These are phyloP conservation scores for Gillenia trifoliata DNA, from an alignment of 306 rosid species.

Conservation along the genomic window DNA sequence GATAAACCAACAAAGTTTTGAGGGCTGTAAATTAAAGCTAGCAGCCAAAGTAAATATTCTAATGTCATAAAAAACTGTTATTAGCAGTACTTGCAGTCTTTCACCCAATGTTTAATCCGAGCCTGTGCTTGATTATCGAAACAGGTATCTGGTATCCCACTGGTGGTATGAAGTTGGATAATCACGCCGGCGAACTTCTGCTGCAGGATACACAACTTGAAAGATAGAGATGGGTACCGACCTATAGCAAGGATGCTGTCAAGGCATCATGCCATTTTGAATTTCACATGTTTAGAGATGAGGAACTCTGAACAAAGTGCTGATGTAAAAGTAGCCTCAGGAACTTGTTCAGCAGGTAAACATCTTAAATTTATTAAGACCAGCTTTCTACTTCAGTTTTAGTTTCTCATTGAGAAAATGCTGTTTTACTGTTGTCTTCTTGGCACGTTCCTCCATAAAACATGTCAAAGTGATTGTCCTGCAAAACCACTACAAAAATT, in stretches of 20 bases:
- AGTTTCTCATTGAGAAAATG: neutral
- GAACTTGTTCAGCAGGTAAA: slow-evolving; percentile 85
- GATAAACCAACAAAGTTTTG: slow-evolving; percentile 73
- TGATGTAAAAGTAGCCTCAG: slow-evolving; percentile 57
- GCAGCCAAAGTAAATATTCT: slow-evolving; percentile 67
- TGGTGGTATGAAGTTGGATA: slow-evolving; percentile 78
- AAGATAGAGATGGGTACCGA: slow-evolving; percentile 77
- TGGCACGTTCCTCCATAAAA: neutral
- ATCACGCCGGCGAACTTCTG: slow-evolving; percentile 80
- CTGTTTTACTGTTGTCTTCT: neutral
- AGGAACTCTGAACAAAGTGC: slow-evolving; percentile 60
- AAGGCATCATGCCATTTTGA: slow-evolving; percentile 63
- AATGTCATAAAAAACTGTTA: neutral
- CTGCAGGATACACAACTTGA: slow-evolving; percentile 80
- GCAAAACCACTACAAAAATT: neutral
- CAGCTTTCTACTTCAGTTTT: neutral
- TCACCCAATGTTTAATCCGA: slow-evolving; percentile 1
- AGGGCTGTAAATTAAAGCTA: slow-evolving; percentile 68
- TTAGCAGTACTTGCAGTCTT: neutral
- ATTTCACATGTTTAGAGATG: slow-evolving; percentile 92
- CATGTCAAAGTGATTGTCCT: neutral
- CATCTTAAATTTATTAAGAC: neutral
- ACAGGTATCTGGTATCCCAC: slow-evolving; percentile 92
- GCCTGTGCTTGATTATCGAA: slow-evolving; percentile 15
- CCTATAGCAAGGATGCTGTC: slow-evolving; percentile 79